These are phyloP conservation scores for Vanderwaltozyma verrucispora DNA, from an alignment of 805 yeast genomes.

Conservation along the genomic window DNA sequence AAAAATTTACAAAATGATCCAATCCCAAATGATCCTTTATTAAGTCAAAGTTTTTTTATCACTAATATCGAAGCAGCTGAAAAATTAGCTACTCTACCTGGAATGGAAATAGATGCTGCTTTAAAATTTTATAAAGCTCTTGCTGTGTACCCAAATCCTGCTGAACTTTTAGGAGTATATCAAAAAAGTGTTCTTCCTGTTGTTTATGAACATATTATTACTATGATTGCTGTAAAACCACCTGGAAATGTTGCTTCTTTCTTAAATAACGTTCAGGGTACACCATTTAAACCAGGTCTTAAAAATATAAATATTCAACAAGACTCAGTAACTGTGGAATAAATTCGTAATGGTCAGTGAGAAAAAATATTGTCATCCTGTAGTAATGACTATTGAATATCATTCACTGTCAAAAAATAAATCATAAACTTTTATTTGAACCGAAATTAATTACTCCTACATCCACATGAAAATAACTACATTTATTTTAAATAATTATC, in stretches of 20 bases:
- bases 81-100: conserved; percentile 53
- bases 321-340: no score
- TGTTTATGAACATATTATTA: conserved; percentile 68
- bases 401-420: no score
- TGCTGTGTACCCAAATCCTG: conserved; percentile 84
- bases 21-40: conserved; percentile 53
- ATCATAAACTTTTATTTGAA: no score
- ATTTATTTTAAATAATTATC: no score
- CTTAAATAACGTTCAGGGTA: conserved; percentile 31
- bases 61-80: conserved; percentile 76
- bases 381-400: no score
- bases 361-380: no score
- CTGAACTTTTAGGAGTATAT: conserved; percentile 75
- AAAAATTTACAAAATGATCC: conserved; percentile 60
- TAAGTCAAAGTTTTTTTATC: conserved; percentile 70
- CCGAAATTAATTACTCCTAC: no score
- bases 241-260: conserved; percentile 66
- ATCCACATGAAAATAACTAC: no score
- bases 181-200: conserved; percentile 75
- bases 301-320: no score
- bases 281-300: not conserved
- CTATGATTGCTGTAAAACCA: conserved; percentile 82
- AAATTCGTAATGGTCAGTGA: no score
- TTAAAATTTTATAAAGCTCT: conserved; percentile 84
- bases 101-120: conserved; percentile 70